Evolutionary conservation across 2,329 filamentous ascomycete species (phyloP), one percentile per base, ranked within the genome.

Genomic region (Beauveria australis): DNA sequence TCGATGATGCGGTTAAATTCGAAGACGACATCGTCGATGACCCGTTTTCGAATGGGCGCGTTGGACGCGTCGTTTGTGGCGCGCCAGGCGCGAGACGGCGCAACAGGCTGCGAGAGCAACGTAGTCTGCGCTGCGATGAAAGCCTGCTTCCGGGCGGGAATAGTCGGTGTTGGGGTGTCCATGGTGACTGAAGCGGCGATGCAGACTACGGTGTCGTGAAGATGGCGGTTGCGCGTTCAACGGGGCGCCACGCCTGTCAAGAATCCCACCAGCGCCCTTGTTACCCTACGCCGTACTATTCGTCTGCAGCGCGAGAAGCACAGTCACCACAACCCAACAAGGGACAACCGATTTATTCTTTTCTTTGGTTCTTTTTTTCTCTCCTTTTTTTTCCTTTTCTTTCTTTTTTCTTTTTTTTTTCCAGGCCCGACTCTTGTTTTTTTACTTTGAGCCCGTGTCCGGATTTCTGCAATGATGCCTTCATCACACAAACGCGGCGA

Each of bases 81-180:
- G 58, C 75, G 79, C 78, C 85, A 83, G 61, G 78, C 69, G 41
- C 78, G 75, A 1, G 85, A 83, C 0, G 82, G 82, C 14, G 76
- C 68, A 61, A 88, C 77, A 14, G 81, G 78, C 65, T 84, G 82
- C 0, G 85, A 82, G 53, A 91, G 79, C 37, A 84, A 76, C 12
- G 83, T 82, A 59, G 84, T 86, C 68, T 89, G 86, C 6, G 78
- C 73, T 49, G 78, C 76, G 41, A 90, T 76, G 70, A 91, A 91
- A 62, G 78, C 69, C 54, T 84, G 81, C 70, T 91, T 91, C 59
- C 86, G 76, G 26, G 82, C 76, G 52, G 86, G 76, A 63, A 87
- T 78, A 2, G 84, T 86, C 3, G 82, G 82, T 1, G 79, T 66
- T 0, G 63, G 57, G 5, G 44, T 53, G 14, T 61, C 53, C 60